These are phyloP conservation scores for Taphrina communis DNA, from an alignment of 1,139 yeast genomes.

Conservation along the genomic window DNA sequence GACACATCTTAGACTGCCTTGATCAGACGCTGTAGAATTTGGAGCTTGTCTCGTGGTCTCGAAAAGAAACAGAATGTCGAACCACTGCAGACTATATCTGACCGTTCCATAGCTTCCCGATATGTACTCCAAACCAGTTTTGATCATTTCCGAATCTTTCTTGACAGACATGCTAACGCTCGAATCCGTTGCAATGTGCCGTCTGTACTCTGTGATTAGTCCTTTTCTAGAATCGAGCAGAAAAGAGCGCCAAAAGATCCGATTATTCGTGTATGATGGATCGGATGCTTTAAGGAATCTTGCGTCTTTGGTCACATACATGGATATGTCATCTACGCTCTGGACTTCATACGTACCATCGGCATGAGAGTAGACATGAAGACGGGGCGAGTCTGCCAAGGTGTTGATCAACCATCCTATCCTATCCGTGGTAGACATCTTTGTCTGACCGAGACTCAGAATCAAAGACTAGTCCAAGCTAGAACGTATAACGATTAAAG, in stretches of 20 bases:
- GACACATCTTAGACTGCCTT: conserved; percentile 16
- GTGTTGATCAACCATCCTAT: conserved; percentile 1
- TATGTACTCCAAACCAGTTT: conserved; percentile 8
- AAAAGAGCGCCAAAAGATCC: conserved; percentile 11
- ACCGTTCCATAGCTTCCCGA: neutral
- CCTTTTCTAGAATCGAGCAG: neutral
- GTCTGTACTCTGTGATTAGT: neutral
- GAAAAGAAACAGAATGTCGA: neutral
- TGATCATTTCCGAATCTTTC: neutral
- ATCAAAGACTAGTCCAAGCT: too few relatives aligned
- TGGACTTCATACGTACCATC: conserved; percentile 8
- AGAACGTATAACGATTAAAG: too few relatives aligned
- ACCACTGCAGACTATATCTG: conserved; percentile 7
- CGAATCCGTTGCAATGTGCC: conserved; percentile 10
- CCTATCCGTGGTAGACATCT: neutral
- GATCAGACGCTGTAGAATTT: conserved; percentile 2
- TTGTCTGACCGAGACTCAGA: too few relatives aligned
- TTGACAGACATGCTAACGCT: conserved; percentile 6
- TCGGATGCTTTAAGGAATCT: neutral
- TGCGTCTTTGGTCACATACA: conserved; percentile 10
- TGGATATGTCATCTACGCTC: conserved; percentile 4
- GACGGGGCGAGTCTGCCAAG: conserved; percentile 13
- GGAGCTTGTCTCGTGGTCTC: conserved; percentile 20
- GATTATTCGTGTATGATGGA: neutral
- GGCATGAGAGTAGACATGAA: neutral